Base-by-base conservation (phyloP, 257 asterid species). In the Nicotiana undulata region DNA sequence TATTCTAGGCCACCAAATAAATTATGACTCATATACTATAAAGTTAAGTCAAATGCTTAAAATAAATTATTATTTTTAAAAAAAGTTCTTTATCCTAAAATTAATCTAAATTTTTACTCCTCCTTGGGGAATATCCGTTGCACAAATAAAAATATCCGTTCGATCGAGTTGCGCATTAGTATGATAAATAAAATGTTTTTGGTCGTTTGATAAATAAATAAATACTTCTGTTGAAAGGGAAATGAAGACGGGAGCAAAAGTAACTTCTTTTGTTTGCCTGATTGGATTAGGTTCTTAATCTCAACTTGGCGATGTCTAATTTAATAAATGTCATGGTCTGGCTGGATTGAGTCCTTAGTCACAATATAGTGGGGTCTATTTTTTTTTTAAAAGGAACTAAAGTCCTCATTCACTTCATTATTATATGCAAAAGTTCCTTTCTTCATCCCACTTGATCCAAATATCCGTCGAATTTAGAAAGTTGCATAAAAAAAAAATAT, bases 151-250 rank as follows among this genome's bases (percentile, higher is more conserved):
- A 40, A 40, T 40, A 40, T 40, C 46, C 46, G 46, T 6, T 40
- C 49, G 40, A 84, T 37, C 46, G 40, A 84, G 63, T 85, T 83
- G 82, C 72, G 84, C 90, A 79, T 76, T 79, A 79, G 53, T 79
- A 44, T 37, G 20, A 67, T 34, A 28, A 67, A 34, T 40, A 40
- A 34, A 31, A 28, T 26, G 55, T 29, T 76, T 56, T 34, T 28
- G 4, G 9, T 64, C 37, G 31, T n/a, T 37, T n/a, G 31, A 11
- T 37, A 24, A 10, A 37, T 37, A 67, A 32, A 67, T 67, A 37
- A 37, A 37, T 44, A 28, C 40, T 67, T 3, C 2, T 64, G 53
- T 63, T 78, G 76, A 55, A 79, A 79, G 82, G 63, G 82, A 18
- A 81, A 70, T 56, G 75, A 52, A 56, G 17, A 37, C 74, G 90